Conservation (phyloP, 2,329 filamentous ascomycete genomes). For the Cladosporium sphaerospermum region DNA sequence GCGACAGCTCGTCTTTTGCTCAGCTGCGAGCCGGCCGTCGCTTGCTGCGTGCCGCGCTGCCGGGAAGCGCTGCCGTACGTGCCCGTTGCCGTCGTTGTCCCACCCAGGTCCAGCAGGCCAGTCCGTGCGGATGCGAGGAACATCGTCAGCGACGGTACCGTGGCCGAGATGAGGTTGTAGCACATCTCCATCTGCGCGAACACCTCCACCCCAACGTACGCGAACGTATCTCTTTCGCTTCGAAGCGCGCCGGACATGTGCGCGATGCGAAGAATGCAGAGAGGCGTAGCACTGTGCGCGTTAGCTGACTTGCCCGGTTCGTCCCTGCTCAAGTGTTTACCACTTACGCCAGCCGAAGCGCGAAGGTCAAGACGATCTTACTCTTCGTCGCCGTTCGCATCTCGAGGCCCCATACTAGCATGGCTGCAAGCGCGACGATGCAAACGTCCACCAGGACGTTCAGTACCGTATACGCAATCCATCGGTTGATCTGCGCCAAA, state of each 20-base stretch:
- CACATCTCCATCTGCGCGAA: constrained; percentile 11
- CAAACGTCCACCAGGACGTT: background rate
- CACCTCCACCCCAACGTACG: constrained; percentile 4
- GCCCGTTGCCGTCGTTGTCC: background rate
- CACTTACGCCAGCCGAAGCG: background rate
- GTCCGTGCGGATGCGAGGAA: constrained; percentile 3
- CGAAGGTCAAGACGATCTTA: background rate
- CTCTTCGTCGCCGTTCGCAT: background rate
- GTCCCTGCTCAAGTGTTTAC: background rate
- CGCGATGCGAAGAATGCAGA: background rate
- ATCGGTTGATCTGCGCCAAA: background rate
- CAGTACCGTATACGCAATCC: background rate
- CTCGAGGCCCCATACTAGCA: background rate
- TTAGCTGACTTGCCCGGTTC: too few relatives aligned
- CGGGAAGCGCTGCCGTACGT: constrained; percentile 1
- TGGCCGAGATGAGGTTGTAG: constrained; percentile 8
- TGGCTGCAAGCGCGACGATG: background rate
- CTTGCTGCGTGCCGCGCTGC: background rate
- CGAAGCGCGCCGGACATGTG: background rate
- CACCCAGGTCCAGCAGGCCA: background rate
- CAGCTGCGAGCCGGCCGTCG: background rate
- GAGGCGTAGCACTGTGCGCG: background rate
- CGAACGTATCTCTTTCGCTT: background rate
- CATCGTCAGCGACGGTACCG: constrained; percentile 10
- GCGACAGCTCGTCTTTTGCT: background rate